A percentile compares a stretch with the other conserved stretches of the same genome.
phyloP scores from a whole-genome alignment of 164 flowering plant genomes.

The Vitis rupestris region DNA sequence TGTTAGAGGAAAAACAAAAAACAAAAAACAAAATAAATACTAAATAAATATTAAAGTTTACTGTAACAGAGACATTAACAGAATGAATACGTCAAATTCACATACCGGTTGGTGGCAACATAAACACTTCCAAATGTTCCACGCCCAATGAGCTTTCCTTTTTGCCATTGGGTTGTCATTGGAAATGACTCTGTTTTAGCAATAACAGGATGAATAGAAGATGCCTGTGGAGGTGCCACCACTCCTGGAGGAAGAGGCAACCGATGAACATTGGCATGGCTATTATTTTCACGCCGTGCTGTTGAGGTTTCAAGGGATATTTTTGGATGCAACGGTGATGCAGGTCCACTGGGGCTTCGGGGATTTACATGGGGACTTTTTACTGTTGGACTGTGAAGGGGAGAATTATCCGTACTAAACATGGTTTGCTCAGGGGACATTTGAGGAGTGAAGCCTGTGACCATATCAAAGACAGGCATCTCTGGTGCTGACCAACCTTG shows the following conservation, averaged over 20 bases:
- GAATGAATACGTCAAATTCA: background rate
- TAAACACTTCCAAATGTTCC: constrained; percentile 97
- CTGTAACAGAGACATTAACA: constrained; percentile 7
- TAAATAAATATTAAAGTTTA: background rate
- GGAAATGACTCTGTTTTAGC: constrained; percentile 40
- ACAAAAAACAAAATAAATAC: background rate
- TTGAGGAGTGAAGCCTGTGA: constrained; percentile 31
- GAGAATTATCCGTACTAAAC: constrained; percentile 47
- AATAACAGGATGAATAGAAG: constrained; percentile 34
- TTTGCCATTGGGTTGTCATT: constrained; percentile 67
- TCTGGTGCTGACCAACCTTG: constrained; percentile 73
- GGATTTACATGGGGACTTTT: constrained; percentile 32
- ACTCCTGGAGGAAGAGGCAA: constrained; percentile 87
- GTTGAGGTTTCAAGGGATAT: constrained; percentile 32
- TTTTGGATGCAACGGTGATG: constrained; percentile 49
- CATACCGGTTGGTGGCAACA: constrained; percentile 75
- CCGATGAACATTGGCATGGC: constrained; percentile 56
- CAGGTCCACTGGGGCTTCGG: constrained; percentile 36
- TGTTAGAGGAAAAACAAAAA: constrained; percentile 22
- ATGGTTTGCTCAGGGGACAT: constrained; percentile 32
- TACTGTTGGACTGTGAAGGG: constrained; percentile 44
- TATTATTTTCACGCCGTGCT: constrained; percentile 35
- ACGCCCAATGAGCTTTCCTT: constrained; percentile 93
- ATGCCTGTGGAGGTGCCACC: constrained; percentile 28
- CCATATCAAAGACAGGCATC: constrained; percentile 32